A percentile compares a stretch with the other conserved stretches of the same genome.
Conservation (phyloP, 1,139 yeast genomes). For the Geotrichum citri-aurantii region DNA sequence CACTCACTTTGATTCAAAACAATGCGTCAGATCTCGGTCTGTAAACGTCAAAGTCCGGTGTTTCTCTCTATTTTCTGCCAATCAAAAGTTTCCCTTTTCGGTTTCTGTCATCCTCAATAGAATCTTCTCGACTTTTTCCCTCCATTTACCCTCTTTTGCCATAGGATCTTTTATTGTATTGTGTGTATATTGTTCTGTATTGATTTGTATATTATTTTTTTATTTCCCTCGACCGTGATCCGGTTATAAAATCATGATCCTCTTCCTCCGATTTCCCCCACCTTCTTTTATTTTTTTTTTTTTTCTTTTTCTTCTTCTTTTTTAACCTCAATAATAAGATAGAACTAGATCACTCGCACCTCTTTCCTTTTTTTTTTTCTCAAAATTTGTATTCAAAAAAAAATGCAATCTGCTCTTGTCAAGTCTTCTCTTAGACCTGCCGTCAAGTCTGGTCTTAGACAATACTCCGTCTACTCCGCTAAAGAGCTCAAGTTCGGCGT, state of each 20-base stretch:
- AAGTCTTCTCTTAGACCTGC: slow-evolving; percentile 23
- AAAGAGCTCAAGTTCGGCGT: slow-evolving; percentile 97
- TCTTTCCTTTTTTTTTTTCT: not conserved
- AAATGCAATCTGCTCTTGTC: slow-evolving; percentile 11
- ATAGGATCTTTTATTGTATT: not conserved
- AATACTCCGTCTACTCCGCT: slow-evolving; percentile 49
- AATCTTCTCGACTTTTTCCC: not conserved
- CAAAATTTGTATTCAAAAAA: no score
- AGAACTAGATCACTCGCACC: not conserved
- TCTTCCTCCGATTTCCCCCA: not conserved
- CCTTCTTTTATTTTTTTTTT: not conserved
- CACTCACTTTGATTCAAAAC: no score
- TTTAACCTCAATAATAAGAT: not conserved
- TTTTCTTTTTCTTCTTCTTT: not conserved
- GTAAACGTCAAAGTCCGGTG: not conserved
- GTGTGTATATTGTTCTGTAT: no score
- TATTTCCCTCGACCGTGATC: not conserved
- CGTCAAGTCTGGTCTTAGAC: slow-evolving; percentile 28
- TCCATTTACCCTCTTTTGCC: not conserved
- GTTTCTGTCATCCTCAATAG: not conserved
- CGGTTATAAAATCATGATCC: not conserved
- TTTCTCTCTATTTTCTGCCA: not conserved
- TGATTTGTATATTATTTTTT: no score
- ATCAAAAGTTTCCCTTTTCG: not conserved
- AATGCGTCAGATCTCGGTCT: no score